Conservation (phyloP, 1,284 basidiomycete species). For the Bjerkandera adusta region DNA sequence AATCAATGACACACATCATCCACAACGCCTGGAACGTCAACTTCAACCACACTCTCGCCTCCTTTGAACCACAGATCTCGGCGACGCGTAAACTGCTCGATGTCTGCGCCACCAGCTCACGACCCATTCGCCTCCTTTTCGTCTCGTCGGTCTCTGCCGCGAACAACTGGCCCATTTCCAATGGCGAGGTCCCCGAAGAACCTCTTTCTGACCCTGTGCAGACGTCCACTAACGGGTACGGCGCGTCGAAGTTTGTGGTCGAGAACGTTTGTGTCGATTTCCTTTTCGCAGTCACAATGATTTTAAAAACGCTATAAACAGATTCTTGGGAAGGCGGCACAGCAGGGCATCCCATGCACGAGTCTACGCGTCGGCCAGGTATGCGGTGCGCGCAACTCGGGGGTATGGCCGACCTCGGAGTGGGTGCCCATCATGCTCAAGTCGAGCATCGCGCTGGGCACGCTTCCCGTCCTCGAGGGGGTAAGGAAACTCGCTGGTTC, state of each 20-base stretch:
- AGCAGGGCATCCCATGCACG: conserved; percentile 6
- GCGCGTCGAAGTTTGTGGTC: conserved; percentile 7
- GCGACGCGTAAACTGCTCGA: conserved; percentile 34
- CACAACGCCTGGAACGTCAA: conserved; percentile 42
- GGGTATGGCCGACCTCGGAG: conserved; percentile 5
- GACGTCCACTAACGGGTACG: conserved; percentile 3
- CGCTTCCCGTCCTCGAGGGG: conserved; percentile 10
- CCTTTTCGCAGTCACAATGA: neutral
- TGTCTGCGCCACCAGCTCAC: neutral
- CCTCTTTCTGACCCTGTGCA: conserved; percentile 3
- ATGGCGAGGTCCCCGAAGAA: conserved; percentile 11
- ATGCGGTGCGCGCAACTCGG: conserved; percentile 2
- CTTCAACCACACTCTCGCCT: conserved; percentile 36
- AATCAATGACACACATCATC: conserved; percentile 26
- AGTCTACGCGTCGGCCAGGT: conserved; percentile 10
- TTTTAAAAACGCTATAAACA: neutral
- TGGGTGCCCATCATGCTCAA: conserved; percentile 14
- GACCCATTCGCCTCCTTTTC: conserved; percentile 8
- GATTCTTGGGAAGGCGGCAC: neutral
- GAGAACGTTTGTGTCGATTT: conserved; percentile 2
- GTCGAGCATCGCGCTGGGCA: conserved; percentile 16
- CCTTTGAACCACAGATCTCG: conserved; percentile 35
- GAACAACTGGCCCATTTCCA: conserved; percentile 1
- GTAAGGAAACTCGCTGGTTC: conserved; percentile 14
- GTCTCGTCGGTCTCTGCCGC: conserved; percentile 12